Percentiles rank a stretch among this genome's conserved stretches.
Evolutionary conservation across 176 grass and related monocot species (phyloP).

Genomic region (Musa schizocarpa): DNA sequence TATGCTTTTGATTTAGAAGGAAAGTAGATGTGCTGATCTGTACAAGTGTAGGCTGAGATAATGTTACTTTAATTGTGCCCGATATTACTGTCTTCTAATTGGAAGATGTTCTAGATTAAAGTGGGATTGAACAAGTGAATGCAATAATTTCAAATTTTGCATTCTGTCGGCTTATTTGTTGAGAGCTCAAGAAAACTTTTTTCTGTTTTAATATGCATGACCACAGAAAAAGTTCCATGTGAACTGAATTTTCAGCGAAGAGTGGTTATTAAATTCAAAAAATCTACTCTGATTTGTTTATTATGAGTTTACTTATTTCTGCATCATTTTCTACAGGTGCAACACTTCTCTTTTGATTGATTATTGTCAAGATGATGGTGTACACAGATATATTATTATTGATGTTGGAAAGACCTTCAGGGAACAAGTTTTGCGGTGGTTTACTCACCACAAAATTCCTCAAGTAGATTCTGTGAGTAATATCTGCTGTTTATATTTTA

Average conservation of each 20-base stretch:
- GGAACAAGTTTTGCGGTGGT: slow-evolving; percentile 96
- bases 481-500: background rate
- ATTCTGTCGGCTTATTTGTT: no score
- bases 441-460: slow-evolving; percentile 82
- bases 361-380: slow-evolving; percentile 56
- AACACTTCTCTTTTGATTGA: slow-evolving; percentile 98
- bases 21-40: background rate
- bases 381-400: slow-evolving; percentile 75
- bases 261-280: no score
- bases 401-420: slow-evolving; percentile 89
- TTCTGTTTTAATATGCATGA: no score
- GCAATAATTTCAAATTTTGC: no score
- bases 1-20: background rate
- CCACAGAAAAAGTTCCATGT: no score
- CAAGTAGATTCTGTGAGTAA: slow-evolving; percentile 81
- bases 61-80: background rate
- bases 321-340: slow-evolving; percentile 41
- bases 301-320: background rate
- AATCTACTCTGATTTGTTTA: no score
- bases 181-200: no score
- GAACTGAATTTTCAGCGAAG: no score
- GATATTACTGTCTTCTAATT: no score
- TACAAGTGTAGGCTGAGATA: background rate
- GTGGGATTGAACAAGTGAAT: no score
- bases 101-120: no score